phyloP scores from a whole-genome alignment of 345 rosid genomes.

The Pelargonium nanum region DNA sequence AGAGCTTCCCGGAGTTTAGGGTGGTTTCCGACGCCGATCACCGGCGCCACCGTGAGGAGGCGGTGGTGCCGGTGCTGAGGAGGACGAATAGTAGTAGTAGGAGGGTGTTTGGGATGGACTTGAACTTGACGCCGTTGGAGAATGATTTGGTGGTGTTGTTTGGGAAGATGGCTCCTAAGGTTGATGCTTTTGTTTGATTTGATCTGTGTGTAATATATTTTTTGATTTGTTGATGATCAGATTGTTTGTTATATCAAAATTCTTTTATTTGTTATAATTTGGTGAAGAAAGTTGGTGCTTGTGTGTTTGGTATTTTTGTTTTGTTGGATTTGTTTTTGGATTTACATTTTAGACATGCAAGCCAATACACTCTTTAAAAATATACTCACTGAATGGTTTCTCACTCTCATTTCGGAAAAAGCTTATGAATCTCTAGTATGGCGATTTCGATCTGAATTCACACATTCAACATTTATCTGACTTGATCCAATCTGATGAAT shows the following conservation, averaged over 20 bases:
- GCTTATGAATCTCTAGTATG: too few species aligned
- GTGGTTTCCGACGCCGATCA: not conserved
- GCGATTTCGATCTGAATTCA: too few species aligned
- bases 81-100: slow-evolving; percentile 13
- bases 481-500: too few species aligned
- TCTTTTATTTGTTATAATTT: not conserved
- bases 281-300: too few species aligned
- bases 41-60: not conserved
- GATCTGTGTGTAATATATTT: not conserved
- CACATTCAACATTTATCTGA: too few species aligned
- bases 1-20: not conserved
- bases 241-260: not conserved
- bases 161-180: slow-evolving; percentile 13
- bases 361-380: too few species aligned
- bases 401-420: too few species aligned
- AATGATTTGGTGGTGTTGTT: slow-evolving; percentile 14
- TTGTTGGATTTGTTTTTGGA: too few species aligned
- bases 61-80: slow-evolving; percentile 8
- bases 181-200: slow-evolving; percentile 4
- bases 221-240: not conserved
- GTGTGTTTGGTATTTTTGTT: too few species aligned
- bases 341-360: too few species aligned
- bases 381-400: too few species aligned
- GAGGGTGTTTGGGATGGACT: slow-evolving; percentile 11
- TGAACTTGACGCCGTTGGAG: slow-evolving; percentile 20